Conservation (phyloP, 257 asterid species). For the Voacanga thouarsii region DNA sequence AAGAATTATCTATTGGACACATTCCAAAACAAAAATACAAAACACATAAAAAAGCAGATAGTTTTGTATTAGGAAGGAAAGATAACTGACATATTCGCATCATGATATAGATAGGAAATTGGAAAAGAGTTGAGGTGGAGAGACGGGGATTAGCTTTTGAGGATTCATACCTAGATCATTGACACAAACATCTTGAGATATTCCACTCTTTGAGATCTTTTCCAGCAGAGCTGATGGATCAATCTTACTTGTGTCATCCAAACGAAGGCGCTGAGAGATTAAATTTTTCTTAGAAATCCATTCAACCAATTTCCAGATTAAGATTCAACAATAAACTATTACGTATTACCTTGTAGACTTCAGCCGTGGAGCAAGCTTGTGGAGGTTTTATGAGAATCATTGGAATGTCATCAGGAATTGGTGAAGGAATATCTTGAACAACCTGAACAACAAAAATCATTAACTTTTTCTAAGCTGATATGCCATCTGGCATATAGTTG, state of each 20-base stretch:
- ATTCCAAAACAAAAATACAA: background rate
- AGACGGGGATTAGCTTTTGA: background rate
- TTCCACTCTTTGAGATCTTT: constrained; percentile 63
- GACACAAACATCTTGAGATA: constrained; percentile 83
- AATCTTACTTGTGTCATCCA: constrained; percentile 63
- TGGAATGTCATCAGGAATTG: constrained; percentile 59
- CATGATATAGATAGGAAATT: background rate
- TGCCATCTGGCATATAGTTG: background rate
- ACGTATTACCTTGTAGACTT: constrained; percentile 78
- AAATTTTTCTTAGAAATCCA: constrained; percentile 8
- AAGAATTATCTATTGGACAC: background rate
- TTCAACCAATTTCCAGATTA: constrained; percentile 1
- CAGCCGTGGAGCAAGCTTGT: constrained; percentile 95
- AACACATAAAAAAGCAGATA: background rate
- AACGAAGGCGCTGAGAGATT: constrained; percentile 53
- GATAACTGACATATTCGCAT: background rate
- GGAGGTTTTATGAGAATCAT: constrained; percentile 93
- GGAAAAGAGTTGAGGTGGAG: background rate
- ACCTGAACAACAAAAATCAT: constrained; percentile 37
- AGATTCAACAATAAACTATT: constrained; percentile 10
- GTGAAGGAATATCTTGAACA: constrained; percentile 71
- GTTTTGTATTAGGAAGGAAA: background rate
- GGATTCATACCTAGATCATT: constrained; percentile 71
- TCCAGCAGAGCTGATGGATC: constrained; percentile 81
- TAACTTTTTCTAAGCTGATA: background rate